Evolutionary conservation across 1,139 yeast genomes (phyloP), one percentile per base, ranked within the genome.

Genomic region (Blastobotrys arbuscula): DNA sequence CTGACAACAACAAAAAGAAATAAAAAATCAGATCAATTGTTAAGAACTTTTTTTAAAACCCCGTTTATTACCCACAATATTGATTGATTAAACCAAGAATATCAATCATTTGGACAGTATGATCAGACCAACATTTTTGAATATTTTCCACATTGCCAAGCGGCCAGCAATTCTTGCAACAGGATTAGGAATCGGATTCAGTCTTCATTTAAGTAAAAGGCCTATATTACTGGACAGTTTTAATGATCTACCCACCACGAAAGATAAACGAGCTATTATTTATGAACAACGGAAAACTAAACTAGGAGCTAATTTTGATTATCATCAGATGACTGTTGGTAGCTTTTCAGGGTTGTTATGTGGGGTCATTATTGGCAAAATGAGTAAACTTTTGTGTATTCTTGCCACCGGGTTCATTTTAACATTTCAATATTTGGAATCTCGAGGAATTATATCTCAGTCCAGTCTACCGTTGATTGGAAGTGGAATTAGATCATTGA

Each of bases 301-400:
- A n/a, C 68, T 73, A 55, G 65, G 70, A 40, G 71, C 74, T 1
- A 66, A 61, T 50, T 63, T 80, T 51, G 76, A 80, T 62, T 84
- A 84, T 61, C 77, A 78, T 58, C 86, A 84, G 60, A 69, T 84
- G 58, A 76, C 88, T 15, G 66, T 82, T 51, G 92, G 92, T 4
- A 80, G 86, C 3, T 72, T 83, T 56, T 71, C 80, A 6, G 92
- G 92, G 0, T 67, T 82, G 50, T 71, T 79, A 43, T 58, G 78
- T 46, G 92, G 92, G 1, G 71, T 78, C 39, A 69, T 83, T 21
- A 73, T 78, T 19, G 89, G 90, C n/a, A 81, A 82, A 60, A 69
- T 84, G 51, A 76, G 83, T 50, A 73, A 79, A 30, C 73, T 81
- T 26, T 69, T 84, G 42, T 80, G 81, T 42, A 71, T 78, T 37